Conservation (phyloP, 805 yeast species). For the Lipomyces mesembrius region DNA sequence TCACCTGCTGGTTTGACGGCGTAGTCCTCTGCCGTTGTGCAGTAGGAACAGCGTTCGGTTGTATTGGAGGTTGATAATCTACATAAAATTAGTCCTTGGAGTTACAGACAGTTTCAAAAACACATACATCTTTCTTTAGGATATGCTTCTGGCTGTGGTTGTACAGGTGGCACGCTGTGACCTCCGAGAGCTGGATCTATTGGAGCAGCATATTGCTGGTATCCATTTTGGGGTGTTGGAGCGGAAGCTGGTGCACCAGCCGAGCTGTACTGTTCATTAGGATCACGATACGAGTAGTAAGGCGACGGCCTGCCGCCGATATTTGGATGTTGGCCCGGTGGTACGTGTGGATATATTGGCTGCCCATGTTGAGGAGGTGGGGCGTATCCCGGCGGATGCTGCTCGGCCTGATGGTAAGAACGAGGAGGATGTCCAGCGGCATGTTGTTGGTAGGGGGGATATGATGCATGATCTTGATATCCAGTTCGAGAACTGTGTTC, state of each 20-base stretch:
- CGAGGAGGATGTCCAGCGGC: background rate
- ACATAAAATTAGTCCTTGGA: background rate
- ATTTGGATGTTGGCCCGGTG: background rate
- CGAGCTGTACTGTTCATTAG: constrained; percentile 15
- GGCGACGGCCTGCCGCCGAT: background rate
- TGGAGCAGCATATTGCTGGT: constrained; percentile 11
- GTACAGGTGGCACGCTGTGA: constrained; percentile 5
- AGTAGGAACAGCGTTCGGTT: constrained; percentile 9
- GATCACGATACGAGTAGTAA: constrained; percentile 15
- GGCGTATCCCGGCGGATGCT: constrained; percentile 5
- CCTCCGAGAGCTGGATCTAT: constrained; percentile 31
- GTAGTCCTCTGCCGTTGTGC: background rate
- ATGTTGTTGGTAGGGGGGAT: constrained; percentile 7
- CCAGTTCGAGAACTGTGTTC: constrained; percentile 3
- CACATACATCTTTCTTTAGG: constrained; percentile 20
- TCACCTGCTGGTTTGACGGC: background rate
- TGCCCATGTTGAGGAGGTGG: background rate
- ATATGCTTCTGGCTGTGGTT: constrained; percentile 11
- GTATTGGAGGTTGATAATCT: constrained; percentile 22
- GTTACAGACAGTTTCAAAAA: background rate
- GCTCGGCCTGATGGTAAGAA: background rate
- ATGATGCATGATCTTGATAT: constrained; percentile 9
- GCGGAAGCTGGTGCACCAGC: constrained; percentile 6
- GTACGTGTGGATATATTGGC: background rate
- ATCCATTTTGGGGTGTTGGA: constrained; percentile 10